phyloP scores from a whole-genome alignment of 176 grass and related monocot genomes.

The Luzula sylvatica region DNA sequence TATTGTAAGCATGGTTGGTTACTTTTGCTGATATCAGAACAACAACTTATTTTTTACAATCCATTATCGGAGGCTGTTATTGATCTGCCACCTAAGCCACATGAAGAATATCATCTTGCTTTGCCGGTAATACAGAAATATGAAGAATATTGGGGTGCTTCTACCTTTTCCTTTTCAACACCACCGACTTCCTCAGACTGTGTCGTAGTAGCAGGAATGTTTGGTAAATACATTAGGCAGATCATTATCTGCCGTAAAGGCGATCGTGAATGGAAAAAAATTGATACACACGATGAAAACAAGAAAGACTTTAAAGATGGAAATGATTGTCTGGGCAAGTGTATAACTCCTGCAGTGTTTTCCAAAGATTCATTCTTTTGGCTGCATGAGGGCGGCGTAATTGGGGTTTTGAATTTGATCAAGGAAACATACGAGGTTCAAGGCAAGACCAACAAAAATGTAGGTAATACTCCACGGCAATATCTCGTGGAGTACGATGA shows the following conservation, averaged over 20 bases:
- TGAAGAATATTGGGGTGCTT: too few species aligned
- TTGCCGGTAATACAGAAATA: too few species aligned
- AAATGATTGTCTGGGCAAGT: too few species aligned
- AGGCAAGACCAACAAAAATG: too few species aligned
- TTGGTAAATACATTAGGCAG: neutral
- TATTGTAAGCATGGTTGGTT: slow-evolving; percentile 3
- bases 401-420: too few species aligned
- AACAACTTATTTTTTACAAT: neutral
- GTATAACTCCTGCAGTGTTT: too few species aligned
- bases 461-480: neutral
- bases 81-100: slow-evolving; percentile 3
- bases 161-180: neutral
- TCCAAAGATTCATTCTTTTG: too few species aligned
- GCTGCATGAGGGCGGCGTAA: too few species aligned
- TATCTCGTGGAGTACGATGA: neutral
- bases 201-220: neutral
- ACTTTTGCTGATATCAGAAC: neutral
- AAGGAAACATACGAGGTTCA: too few species aligned
- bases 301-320: neutral
- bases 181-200: slow-evolving; percentile 5
- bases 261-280: neutral
- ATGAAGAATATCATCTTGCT: neutral
- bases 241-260: slow-evolving; percentile 2
- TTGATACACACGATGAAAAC: neutral
- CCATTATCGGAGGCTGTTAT: slow-evolving; percentile 4